Conservation (phyloP, 2,329 filamentous ascomycete genomes). For the Sphaerulina musiva region DNA sequence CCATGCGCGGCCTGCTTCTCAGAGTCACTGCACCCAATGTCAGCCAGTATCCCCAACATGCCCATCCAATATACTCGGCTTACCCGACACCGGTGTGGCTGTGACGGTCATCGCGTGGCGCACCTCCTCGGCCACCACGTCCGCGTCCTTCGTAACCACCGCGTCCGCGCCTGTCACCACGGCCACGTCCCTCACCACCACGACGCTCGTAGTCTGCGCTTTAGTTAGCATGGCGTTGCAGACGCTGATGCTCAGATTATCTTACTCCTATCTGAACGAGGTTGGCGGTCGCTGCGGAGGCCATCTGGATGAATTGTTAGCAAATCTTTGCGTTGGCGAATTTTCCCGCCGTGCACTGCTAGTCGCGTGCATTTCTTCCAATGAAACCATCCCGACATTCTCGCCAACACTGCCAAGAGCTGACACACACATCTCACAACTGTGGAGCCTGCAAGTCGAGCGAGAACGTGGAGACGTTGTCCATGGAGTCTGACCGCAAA, state of each 20-base stretch:
- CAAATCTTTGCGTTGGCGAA: neutral
- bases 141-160: slow-evolving; percentile 43
- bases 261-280: slow-evolving; percentile 35
- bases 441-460: neutral
- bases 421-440: neutral
- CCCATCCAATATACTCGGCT: slow-evolving; percentile 27
- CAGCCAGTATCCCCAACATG: neutral
- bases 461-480: neutral
- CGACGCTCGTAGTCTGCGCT: slow-evolving; percentile 28
- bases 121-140: slow-evolving; percentile 45
- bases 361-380: neutral
- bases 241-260: neutral
- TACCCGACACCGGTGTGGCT: slow-evolving; percentile 54
- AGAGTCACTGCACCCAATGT: slow-evolving; percentile 53
- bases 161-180: slow-evolving; percentile 44
- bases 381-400: neutral
- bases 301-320: slow-evolving; percentile 38
- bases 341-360: neutral
- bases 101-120: slow-evolving; percentile 54
- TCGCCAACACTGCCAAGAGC: neutral
- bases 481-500: neutral
- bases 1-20: slow-evolving; percentile 83
- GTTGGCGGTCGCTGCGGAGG: slow-evolving; percentile 43
- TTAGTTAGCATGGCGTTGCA: neutral
- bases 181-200: slow-evolving; percentile 44